These are phyloP conservation scores for Chalciporus piperatoides DNA, from an alignment of 1,284 basidiomycete genomes.

Conservation along the genomic window DNA sequence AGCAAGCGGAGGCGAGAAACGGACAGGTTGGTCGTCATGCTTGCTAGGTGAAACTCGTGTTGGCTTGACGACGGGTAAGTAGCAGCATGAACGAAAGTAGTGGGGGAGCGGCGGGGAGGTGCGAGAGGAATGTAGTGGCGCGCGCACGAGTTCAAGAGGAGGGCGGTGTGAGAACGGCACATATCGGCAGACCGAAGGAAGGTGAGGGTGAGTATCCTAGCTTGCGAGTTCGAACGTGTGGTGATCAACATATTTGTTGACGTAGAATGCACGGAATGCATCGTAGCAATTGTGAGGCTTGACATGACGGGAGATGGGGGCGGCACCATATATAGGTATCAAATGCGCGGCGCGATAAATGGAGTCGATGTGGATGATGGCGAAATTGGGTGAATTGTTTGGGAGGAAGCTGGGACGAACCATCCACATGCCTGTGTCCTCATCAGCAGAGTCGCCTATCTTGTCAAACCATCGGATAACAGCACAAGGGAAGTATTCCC, in stretches of 20 bases:
- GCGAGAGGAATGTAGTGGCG: no score
- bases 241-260: conserved; percentile 13
- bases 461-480: conserved; percentile 18
- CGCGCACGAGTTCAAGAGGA: no score
- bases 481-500: conserved; percentile 10
- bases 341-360: conserved; percentile 12
- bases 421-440: conserved; percentile 21
- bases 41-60: no score
- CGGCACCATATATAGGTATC: conserved; percentile 8
- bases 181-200: no score
- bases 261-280: conserved; percentile 3
- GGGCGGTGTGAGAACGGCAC: no score
- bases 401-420: conserved; percentile 7
- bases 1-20: no score
- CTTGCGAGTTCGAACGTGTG: conserved; percentile 7
- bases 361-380: conserved; percentile 9
- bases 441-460: conserved; percentile 6
- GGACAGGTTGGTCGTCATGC: no score
- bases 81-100: no score
- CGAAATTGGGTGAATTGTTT: conserved; percentile 3
- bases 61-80: no score
- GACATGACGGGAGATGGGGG: conserved; percentile 2
- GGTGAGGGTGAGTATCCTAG: background rate
- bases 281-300: conserved; percentile 8
- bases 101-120: no score